Base-by-base conservation (phyloP, 1,284 basidiomycete genomes). In the Erythrobasidium hasegawianum region DNA sequence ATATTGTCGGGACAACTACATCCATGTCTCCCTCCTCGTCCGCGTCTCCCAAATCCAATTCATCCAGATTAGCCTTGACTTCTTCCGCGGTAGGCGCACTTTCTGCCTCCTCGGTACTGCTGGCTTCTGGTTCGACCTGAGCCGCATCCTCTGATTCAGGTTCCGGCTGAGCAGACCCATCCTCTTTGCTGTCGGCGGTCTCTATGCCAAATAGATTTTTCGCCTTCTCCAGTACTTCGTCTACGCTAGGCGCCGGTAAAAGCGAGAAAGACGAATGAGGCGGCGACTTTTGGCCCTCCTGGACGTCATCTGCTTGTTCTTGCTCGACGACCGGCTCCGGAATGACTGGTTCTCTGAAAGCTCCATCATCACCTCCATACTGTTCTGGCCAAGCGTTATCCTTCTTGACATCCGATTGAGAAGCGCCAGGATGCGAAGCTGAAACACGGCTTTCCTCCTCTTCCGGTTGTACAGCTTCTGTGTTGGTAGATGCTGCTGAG, bases 251-350 rank as follows among this genome's bases (percentile, higher is more conserved):
- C 13, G 62, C 55, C 9, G 62, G 62, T 3, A 65, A 45, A n/a
- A 65, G 45, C 16, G 62, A 65, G 56, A 65, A 65, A 9, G 62
- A 57, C 18, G 62, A 65, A 47, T 65, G 62, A 14, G 62, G 62
- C 18, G 62, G 62, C 18, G 62, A 65, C 29, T 58, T 53, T 9
- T n/a, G 50, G 18, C 26, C 18, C 20, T 53, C 26, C 45, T 47
- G 7, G 5, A 18, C 45, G 5, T 53, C 26, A 26, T 27, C 26
- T 22, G 20, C 22, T 8, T 16, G 20, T 29, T 53, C 50, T 20
- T 20, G n/a, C 50, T 53, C 9, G 24, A 20, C 5, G 20, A 27
- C 50, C 2, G 50, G 18, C 16, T 53, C 20, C 8, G 18, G 50
- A 9, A 16, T 16, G 3, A 29, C 18, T 4, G 50, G n/a, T 20